Percentiles rank a stretch among this genome's conserved stretches.
phyloP scores from a whole-genome alignment of 164 flowering plant species.

The Taxillus chinensis region DNA sequence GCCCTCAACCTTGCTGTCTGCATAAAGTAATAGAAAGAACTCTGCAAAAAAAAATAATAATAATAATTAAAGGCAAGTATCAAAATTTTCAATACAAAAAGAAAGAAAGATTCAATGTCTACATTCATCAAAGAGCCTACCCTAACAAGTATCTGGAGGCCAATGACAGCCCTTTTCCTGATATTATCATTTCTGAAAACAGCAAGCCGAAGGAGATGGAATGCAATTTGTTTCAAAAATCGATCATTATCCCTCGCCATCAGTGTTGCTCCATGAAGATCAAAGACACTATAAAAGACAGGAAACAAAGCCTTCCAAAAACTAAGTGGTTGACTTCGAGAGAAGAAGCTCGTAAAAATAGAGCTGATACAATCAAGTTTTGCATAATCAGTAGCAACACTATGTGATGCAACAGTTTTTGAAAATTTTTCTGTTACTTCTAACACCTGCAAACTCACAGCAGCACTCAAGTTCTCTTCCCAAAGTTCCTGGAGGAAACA shows the following conservation, averaged over 20 bases:
- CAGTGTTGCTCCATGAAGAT: conserved; percentile 82
- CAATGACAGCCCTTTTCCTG: conserved; percentile 81
- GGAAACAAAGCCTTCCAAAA: conserved; percentile 89
- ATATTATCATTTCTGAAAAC: conserved; percentile 85
- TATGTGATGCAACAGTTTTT: conserved; percentile 60
- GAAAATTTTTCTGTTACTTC: conserved; percentile 80
- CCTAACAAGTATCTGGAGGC: conserved; percentile 87
- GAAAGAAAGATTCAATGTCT: background rate
- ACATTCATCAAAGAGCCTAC: conserved; percentile 27
- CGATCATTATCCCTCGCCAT: conserved; percentile 99
- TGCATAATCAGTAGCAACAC: conserved; percentile 91
- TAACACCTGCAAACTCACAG: conserved; percentile 90
- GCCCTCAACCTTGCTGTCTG: conserved; percentile 89
- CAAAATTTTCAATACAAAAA: background rate
- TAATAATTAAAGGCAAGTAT: conserved; percentile 1
- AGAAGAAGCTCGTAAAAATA: conserved; percentile 74
- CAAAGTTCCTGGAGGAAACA: conserved; percentile 62
- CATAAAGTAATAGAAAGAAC: conserved; percentile 77
- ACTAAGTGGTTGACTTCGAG: conserved; percentile 70
- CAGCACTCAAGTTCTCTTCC: conserved; percentile 95
- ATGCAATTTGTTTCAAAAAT: conserved; percentile 89
- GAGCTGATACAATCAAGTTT: conserved; percentile 91
- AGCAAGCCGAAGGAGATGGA: conserved; percentile 93
- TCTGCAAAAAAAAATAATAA: conserved; percentile 40
- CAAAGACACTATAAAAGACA: conserved; percentile 67